These are phyloP conservation scores for Chalara sp. DNA, from an alignment of 2,329 filamentous ascomycete species.

Conservation along the genomic window DNA sequence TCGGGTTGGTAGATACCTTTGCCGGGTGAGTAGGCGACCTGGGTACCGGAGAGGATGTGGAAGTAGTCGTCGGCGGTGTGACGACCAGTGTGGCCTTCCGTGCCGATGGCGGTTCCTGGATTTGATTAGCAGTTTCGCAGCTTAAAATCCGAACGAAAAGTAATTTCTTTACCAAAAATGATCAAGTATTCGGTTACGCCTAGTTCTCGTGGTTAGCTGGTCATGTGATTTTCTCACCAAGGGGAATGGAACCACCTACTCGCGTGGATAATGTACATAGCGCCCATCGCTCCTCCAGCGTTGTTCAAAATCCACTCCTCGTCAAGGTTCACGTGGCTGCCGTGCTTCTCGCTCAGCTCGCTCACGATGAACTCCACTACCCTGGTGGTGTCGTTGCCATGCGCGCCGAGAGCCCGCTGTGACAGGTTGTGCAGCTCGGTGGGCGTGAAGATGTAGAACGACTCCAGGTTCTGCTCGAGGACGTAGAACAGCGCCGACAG, in stretches of 20 bases:
- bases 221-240: not conserved
- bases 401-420: slow-evolving; percentile 54
- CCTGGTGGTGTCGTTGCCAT: slow-evolving; percentile 68
- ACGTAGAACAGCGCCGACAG: slow-evolving; percentile 47
- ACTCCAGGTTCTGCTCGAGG: slow-evolving; percentile 44
- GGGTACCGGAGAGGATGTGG: slow-evolving; percentile 74
- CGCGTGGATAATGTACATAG: slow-evolving; percentile 84
- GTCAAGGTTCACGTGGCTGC: slow-evolving; percentile 55
- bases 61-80: slow-evolving; percentile 95
- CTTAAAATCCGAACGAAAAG: too few relatives aligned
- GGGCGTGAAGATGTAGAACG: slow-evolving; percentile 70
- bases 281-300: slow-evolving; percentile 84
- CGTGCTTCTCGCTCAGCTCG: slow-evolving; percentile 50
- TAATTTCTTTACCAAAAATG: slow-evolving; percentile 55
- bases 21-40: slow-evolving; percentile 68
- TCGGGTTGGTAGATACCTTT: slow-evolving; percentile 51
- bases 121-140: not conserved
- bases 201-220: slow-evolving; percentile 17
- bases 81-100: slow-evolving; percentile 80
- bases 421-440: slow-evolving; percentile 63
- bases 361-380: slow-evolving; percentile 64
- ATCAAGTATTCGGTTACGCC: slow-evolving; percentile 85
- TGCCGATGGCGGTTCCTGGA: slow-evolving; percentile 66
- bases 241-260: slow-evolving; percentile 44
- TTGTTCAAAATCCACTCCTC: slow-evolving; percentile 93